Base-by-base conservation (phyloP, 176 grass and related monocot species). In the Aegilops longissima region DNA sequence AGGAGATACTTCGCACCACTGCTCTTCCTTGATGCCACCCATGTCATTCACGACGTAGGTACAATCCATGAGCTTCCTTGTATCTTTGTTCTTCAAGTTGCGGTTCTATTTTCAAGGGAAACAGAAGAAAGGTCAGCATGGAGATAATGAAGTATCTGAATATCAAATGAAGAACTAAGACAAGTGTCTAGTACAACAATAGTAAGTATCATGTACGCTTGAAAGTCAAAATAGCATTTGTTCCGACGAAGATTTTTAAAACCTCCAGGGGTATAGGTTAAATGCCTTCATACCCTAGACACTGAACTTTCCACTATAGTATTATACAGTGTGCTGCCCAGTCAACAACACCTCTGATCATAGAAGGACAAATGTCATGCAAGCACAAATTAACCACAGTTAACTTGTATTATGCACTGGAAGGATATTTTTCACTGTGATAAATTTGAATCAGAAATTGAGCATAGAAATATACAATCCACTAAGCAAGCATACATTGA, bases 11-110 rank as follows among this genome's bases (percentile, higher is more conserved):
- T 78, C 62, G 5, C 24, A 29, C 24, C 77, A 88, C 73, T 92
- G 78, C 8, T 92, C 87, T 12, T 70, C 85, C 11, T 33, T 35
- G 21, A 94, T 88, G 34, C 66, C 78, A 10, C 87, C 80, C 82
- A 88, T 86, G 59, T 88, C 90, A 61, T 90, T 23, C 39, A 40
- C 9, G 0, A 44, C 9, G 40, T 90, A 90, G 30, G 90, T 92
- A 80, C 87, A 90, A 80, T 94, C 90, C 87, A 90, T 88, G 73
- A 90, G 86, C 77, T 92, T 94, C 64, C 87, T 78, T 77, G 89
- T 89, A 85, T 94, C 87, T 70, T 94, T 92, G 6, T 92, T 94
- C 81, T 92, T 94, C 36, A 94, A 89, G 13, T 89, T 86, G 47
- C 92, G 85, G 89, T 94, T 94, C 87, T 94, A 24, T 64, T 64